Evolutionary conservation across 1,284 basidiomycete species (phyloP).

Genomic region (Ceratobasidium sp.): DNA sequence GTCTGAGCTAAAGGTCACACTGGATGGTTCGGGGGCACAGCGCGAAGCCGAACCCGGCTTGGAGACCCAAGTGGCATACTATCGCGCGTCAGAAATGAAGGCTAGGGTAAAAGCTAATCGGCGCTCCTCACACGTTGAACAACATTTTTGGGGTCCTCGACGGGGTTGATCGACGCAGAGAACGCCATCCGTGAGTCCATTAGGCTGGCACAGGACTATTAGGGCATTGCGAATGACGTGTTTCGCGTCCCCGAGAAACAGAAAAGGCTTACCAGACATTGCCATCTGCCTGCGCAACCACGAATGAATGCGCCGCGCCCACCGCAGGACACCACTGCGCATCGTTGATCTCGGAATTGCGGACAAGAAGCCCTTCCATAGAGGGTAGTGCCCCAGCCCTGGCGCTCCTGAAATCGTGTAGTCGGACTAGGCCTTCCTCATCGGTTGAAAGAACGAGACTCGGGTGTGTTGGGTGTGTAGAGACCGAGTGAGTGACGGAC

Average conservation of each 20-base stretch:
- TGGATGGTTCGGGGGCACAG: slow-evolving; percentile 38
- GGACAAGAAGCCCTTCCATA: slow-evolving; percentile 40
- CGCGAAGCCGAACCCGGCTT: slow-evolving; percentile 35
- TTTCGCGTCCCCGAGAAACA: slow-evolving; percentile 22
- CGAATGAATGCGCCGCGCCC: slow-evolving; percentile 41
- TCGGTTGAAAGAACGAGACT: slow-evolving; percentile 32
- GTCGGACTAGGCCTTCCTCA: slow-evolving; percentile 38
- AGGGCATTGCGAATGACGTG: slow-evolving; percentile 19
- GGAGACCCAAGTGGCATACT: slow-evolving; percentile 42
- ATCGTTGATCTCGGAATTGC: slow-evolving; percentile 45
- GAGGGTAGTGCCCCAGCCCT: slow-evolving; percentile 35
- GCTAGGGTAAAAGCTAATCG: background rate
- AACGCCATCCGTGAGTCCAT: slow-evolving; percentile 42
- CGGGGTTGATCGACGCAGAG: slow-evolving; percentile 35
- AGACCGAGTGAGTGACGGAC: slow-evolving; percentile 35
- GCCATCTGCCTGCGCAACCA: slow-evolving; percentile 36
- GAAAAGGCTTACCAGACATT: slow-evolving; percentile 33
- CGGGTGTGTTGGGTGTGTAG: slow-evolving; percentile 42
- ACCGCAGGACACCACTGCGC: slow-evolving; percentile 39
- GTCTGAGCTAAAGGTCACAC: slow-evolving; percentile 33
- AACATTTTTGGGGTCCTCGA: slow-evolving; percentile 40
- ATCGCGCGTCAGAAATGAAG: slow-evolving; percentile 4
- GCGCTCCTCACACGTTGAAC: slow-evolving; percentile 30
- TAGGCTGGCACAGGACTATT: slow-evolving; percentile 12
- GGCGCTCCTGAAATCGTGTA: slow-evolving; percentile 39